Conservation (phyloP, 495 filamentous ascomycete genomes). For the Umbilicaria muhlenbergii region DNA sequence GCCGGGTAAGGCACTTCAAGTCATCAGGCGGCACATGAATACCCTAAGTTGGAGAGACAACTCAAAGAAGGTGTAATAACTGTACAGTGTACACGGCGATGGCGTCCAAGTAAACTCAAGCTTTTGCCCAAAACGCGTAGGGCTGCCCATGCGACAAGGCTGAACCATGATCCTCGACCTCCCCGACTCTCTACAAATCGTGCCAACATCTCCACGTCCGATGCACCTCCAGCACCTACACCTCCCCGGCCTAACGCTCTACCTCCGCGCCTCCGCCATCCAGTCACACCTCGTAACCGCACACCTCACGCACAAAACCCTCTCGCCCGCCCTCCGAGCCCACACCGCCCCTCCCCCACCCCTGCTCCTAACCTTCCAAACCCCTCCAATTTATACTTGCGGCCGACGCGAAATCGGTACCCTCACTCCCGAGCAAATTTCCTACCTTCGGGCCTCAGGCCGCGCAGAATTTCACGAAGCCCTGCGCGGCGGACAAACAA, state of each 20-base stretch:
- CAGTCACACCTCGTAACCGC: constrained; percentile 32
- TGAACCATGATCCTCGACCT: too few relatives aligned
- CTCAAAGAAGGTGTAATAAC: too few relatives aligned
- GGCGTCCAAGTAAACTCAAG: too few relatives aligned
- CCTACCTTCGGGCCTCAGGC: constrained; percentile 23
- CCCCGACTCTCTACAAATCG: too few relatives aligned
- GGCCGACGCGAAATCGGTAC: constrained; percentile 65
- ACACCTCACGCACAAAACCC: constrained; percentile 27
- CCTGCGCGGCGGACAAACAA: constrained; percentile 75
- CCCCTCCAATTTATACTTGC: constrained; percentile 74
- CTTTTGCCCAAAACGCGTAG: too few relatives aligned
- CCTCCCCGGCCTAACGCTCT: constrained; percentile 41
- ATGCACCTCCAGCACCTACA: constrained; percentile 53
- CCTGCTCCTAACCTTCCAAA: constrained; percentile 69
- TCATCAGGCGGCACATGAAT: too few relatives aligned
- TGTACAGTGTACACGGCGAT: too few relatives aligned
- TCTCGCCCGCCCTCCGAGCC: constrained; percentile 14
- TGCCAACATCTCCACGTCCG: background rate
- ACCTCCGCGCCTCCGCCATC: constrained; percentile 28
- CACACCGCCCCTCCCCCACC: constrained; percentile 32
- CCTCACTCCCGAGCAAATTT: constrained; percentile 27
- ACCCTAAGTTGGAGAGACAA: too few relatives aligned
- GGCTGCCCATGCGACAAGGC: too few relatives aligned
- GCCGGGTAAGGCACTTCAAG: too few relatives aligned
- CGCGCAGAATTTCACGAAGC: constrained; percentile 50